Evolutionary conservation across 441 rosid genomes (phyloP).

Genomic region (Capsella rubella): DNA sequence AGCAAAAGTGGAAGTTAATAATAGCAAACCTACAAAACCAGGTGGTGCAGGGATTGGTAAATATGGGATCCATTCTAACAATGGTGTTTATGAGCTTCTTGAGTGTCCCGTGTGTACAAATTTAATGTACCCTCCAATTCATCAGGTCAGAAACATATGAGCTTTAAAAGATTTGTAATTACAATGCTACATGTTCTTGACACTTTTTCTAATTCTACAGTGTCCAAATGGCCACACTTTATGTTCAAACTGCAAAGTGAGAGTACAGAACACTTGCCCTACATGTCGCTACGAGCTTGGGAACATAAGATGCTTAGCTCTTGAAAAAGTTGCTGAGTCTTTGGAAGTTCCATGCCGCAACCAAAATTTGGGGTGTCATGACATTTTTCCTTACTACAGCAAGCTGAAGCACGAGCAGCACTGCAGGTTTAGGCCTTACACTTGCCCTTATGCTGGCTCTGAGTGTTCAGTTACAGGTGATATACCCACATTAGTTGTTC

Average conservation of each 20-base stretch:
- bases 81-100: constrained; percentile 80
- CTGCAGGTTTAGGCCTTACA: constrained; percentile 79
- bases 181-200: constrained; percentile 19
- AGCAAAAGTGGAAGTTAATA: constrained; percentile 50
- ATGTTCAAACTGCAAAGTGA: constrained; percentile 77
- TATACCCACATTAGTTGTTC: constrained; percentile 68
- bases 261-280: constrained; percentile 82
- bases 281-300: constrained; percentile 90
- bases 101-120: constrained; percentile 83
- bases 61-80: constrained; percentile 56
- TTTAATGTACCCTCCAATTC: constrained; percentile 92
- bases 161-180: constrained; percentile 6
- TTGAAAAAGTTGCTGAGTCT: constrained; percentile 88
- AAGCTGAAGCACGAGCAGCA: constrained; percentile 85
- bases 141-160: constrained; percentile 58
- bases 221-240: constrained; percentile 77
- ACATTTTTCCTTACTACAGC: constrained; percentile 78
- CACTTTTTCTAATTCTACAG: constrained; percentile 46
- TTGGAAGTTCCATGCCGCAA: constrained; percentile 84
- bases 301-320: constrained; percentile 85
- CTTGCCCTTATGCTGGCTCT: constrained; percentile 86
- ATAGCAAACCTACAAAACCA: constrained; percentile 61
- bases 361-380: constrained; percentile 77
- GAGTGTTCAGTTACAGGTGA: constrained; percentile 86
- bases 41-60: constrained; percentile 53